Base-by-base conservation (phyloP, 2,329 filamentous ascomycete species). In the Drechmeria coniospora region DNA sequence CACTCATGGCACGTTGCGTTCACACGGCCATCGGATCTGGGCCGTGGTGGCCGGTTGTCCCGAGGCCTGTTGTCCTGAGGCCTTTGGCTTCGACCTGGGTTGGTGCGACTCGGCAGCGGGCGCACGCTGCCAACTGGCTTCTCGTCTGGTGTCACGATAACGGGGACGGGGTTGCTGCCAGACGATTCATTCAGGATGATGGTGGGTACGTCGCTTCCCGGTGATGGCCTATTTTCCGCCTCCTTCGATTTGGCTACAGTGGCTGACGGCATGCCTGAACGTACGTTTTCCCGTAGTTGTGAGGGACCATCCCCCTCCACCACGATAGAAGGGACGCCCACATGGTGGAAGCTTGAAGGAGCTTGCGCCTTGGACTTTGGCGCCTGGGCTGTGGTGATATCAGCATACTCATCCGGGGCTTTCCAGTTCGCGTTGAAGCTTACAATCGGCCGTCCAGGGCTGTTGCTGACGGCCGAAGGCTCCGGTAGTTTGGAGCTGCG, bases 381-480 rank as follows among this genome's bases (percentile, higher is more conserved):
- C 44, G 47, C 39, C 44, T 42, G 41, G 40, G 32, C 53, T 58
- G 52, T 49, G 45, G 40, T 79, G 59, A 70, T 56, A 71, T 83
- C 77, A 65, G 79, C 65, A 54, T 61, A 63, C 61, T 68, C 63
- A 50, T 79, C 74, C 49, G 68, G 70, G 47, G 74, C 68, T 63
- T 74, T 79, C 75, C 82, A 93, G 49, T 78, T 70, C 45, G 70
- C 70, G 56, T 92, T 71, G 65, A 95, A 95, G 67, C 87, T 95
- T 65, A 95, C 87, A 63, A 95, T 95, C 37, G 87, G 87, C 49
- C 87, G 74, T 43, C 83, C 83, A 43, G 80, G 79, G 47, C 69
- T 79, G 58, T 94, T 79, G 59, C 84, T 94, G 53, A 95, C 86
- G 45, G 81, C 77, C 30, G 80, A 82, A 38, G 87, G 87, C 45